These are phyloP conservation scores for Vitis hybrid DNA, from an alignment of 177 flowering plant species.

Conservation along the genomic window DNA sequence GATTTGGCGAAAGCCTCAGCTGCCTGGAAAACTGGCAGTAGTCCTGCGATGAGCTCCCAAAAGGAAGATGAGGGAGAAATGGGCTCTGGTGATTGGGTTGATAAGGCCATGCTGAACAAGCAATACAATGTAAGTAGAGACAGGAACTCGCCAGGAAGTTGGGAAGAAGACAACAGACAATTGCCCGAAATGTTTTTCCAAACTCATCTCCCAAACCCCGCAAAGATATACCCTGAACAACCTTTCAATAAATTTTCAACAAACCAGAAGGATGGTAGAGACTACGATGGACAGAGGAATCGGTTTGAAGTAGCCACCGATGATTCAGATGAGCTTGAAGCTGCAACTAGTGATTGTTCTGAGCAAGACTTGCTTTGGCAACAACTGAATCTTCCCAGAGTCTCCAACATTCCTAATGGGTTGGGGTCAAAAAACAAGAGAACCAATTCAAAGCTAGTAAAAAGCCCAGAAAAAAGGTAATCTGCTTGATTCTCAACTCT, in stretches of 20 bases:
- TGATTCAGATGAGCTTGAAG: conserved; percentile 46
- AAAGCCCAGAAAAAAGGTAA: conserved; percentile 43
- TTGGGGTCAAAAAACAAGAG: conserved; percentile 37
- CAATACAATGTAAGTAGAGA: conserved; percentile 16
- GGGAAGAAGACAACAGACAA: conserved; percentile 24
- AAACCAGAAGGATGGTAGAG: conserved; percentile 39
- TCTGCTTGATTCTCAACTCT: not conserved
- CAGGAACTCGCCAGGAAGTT: conserved; percentile 9
- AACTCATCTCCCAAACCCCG: conserved; percentile 20
- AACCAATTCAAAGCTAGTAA: conserved; percentile 23
- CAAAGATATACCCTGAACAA: conserved; percentile 33
- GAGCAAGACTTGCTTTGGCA: conserved; percentile 43
- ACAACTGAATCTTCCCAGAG: conserved; percentile 22
- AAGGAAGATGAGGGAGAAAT: conserved; percentile 35
- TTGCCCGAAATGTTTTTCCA: conserved; percentile 23
- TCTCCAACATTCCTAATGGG: conserved; percentile 25
- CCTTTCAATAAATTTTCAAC: conserved; percentile 6
- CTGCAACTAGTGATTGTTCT: conserved; percentile 57
- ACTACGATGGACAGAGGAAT: conserved; percentile 28
- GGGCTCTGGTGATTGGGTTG: conserved; percentile 37
- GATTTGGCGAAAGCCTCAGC: conserved; percentile 27
- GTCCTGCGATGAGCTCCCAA: conserved; percentile 16
- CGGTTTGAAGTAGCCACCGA: conserved; percentile 30
- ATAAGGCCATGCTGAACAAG: conserved; percentile 43
- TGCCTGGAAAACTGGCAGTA: conserved; percentile 24